Base-by-base conservation (phyloP, 164 flowering plant genomes). In the Taxillus chinensis region DNA sequence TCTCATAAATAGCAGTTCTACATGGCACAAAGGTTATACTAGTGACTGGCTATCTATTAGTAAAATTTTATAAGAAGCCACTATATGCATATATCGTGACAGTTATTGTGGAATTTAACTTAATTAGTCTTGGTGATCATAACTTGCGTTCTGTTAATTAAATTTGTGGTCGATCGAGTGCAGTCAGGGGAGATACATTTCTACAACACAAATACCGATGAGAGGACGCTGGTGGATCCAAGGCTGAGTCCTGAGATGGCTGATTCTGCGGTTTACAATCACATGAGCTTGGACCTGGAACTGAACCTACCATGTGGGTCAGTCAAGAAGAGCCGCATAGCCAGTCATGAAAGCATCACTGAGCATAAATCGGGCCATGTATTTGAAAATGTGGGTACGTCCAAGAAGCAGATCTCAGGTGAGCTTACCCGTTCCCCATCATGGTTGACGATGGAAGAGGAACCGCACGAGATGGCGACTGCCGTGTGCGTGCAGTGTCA, bases 181-280 rank as follows among this genome's bases (percentile, higher is more conserved):
- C 82, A 91, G 96, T 85, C 93, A 0, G 95, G 95, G 37, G 70
- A 88, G 71, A 75, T 85, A 63, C 82, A 81, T 79, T 84, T 80
- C 65, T 88, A 82, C 73, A 88, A 88, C 77, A 79, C 85, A n/a
- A 85, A 79, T 68, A 79, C 89, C 13, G 77, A 78, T 0, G 82
- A 74, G 79, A 92, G 77, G 70, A 84, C 86, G 3, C 71, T 66
- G 2, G 66, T 46, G 45, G 95, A 86, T 66, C 93, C 90, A 63
- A 80, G 90, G 65, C 65, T 60, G 60, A 73, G 69, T 62, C 68
- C 75, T 2, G 77, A 77, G 57, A 69, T 69, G 37, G 15, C 61
- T 17, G 64, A 64, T 58, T 62, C 70, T 27, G 27, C 27, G 2
- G 48, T 15, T 27, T 3, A 6, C 8, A 8, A n/a, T 15, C 78